Evolutionary conservation across 1,284 basidiomycete genomes (phyloP).

Genomic region (Ustilago hordei): DNA sequence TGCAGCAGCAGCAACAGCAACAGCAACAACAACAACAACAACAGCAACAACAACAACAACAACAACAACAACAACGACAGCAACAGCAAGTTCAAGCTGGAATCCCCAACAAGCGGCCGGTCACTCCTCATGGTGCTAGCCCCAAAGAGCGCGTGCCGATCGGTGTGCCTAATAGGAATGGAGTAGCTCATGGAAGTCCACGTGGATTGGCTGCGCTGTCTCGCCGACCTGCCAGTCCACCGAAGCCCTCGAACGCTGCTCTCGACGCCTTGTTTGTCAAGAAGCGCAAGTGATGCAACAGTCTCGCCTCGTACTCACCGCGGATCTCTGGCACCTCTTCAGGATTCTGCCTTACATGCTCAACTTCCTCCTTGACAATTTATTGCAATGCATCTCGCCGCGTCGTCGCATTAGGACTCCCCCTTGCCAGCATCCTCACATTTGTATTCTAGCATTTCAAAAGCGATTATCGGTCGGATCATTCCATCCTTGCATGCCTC

Average conservation of each 20-base stretch:
- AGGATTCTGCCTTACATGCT: not conserved
- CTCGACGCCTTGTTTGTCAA: conserved; percentile 52
- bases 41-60: not conserved
- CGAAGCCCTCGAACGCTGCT: conserved; percentile 47
- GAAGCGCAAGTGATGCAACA: conserved; percentile 34
- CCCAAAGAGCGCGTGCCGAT: conserved; percentile 21
- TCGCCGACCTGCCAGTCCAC: conserved; percentile 33
- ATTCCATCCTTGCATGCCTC: not conserved
- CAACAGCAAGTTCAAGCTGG: conserved; percentile 18
- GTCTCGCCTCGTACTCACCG: not conserved
- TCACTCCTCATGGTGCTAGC: conserved; percentile 26
- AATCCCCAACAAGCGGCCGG: conserved; percentile 11
- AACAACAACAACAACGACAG: not conserved
- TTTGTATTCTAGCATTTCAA: conserved; percentile 11
- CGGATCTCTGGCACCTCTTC: not conserved
- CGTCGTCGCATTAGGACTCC: not conserved
- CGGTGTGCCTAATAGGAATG: conserved; percentile 13
- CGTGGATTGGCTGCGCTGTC: conserved; percentile 32
- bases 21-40: not conserved
- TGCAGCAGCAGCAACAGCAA: not conserved
- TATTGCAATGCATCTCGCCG: conserved; percentile 2
- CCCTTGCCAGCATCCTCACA: not conserved
- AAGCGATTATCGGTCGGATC: not conserved
- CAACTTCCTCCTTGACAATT: not conserved
- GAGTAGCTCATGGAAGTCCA: conserved; percentile 20